Evolutionary conservation across 495 filamentous ascomycete genomes (phyloP).

Genomic region (Aspergillus carlsbadensis): DNA sequence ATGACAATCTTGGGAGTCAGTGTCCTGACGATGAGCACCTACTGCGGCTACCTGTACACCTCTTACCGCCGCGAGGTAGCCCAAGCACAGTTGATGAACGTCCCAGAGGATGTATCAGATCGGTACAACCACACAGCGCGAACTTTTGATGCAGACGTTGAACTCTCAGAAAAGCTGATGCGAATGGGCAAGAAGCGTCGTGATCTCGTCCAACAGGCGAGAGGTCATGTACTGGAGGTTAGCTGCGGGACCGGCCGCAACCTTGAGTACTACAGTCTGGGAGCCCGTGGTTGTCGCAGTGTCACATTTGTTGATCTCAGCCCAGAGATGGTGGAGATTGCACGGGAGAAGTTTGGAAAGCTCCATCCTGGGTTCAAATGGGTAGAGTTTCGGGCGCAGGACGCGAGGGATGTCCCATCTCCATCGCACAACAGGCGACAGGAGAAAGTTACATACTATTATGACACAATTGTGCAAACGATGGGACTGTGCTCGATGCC

Average conservation of each 20-base stretch:
- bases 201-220: conserved; percentile 57
- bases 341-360: conserved; percentile 56
- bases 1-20: conserved; percentile 45
- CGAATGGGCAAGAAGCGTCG: conserved; percentile 62
- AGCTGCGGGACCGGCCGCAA: conserved; percentile 93
- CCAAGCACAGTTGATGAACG: conserved; percentile 33
- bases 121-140: conserved; percentile 57
- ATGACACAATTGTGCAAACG: conserved; percentile 87
- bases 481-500: conserved; percentile 89
- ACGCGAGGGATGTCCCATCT: conserved; percentile 29
- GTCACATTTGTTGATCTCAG: conserved; percentile 66
- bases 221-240: conserved; percentile 84
- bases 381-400: conserved; percentile 44
- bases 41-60: conserved; percentile 52
- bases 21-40: conserved; percentile 47
- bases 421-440: neutral
- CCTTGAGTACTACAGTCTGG: conserved; percentile 65
- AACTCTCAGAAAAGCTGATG: conserved; percentile 63
- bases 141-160: conserved; percentile 63
- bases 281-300: conserved; percentile 48
- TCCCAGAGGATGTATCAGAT: conserved; percentile 53
- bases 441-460: conserved; percentile 32
- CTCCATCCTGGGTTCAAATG: conserved; percentile 45
- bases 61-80: conserved; percentile 42
- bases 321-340: conserved; percentile 60